Evolutionary conservation across 2,329 filamentous ascomycete species (phyloP).

Genomic region (Didymella glomerata): DNA sequence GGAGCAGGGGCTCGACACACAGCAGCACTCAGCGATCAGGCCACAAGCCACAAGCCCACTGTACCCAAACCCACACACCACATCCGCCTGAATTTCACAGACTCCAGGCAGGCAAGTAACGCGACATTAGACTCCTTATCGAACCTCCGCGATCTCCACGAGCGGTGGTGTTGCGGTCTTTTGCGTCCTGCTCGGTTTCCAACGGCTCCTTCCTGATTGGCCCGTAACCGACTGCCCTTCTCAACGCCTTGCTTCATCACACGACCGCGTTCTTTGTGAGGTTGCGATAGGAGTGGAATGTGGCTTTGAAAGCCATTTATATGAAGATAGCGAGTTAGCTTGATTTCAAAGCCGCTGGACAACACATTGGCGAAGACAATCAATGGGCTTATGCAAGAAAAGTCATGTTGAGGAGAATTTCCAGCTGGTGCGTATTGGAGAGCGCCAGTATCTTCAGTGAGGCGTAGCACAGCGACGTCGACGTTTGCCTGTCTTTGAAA

Average conservation of each 20-base stretch:
- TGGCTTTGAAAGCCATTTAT: neutral
- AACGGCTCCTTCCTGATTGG: conserved; percentile 25
- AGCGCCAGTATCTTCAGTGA: neutral
- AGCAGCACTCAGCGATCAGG: no score
- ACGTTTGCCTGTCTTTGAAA: neutral
- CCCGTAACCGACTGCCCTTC: conserved; percentile 11
- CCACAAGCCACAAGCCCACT: no score
- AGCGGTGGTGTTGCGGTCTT: neutral
- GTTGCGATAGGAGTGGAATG: neutral
- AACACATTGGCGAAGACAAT: neutral
- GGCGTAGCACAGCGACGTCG: neutral
- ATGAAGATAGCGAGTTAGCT: neutral
- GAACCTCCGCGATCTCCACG: no score
- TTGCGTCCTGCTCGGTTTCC: no score
- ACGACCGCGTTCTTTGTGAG: conserved; percentile 7
- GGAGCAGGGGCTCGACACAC: no score
- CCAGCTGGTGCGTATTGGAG: neutral
- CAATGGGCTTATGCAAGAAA: neutral
- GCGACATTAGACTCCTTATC: no score
- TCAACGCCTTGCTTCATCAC: conserved; percentile 15
- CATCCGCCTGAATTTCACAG: no score
- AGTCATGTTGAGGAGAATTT: neutral
- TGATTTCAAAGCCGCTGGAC: neutral
- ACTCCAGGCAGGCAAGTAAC: no score
- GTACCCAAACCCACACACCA: no score